phyloP scores from a whole-genome alignment of 1,139 yeast genomes.

The Geotrichum histeridarum region DNA sequence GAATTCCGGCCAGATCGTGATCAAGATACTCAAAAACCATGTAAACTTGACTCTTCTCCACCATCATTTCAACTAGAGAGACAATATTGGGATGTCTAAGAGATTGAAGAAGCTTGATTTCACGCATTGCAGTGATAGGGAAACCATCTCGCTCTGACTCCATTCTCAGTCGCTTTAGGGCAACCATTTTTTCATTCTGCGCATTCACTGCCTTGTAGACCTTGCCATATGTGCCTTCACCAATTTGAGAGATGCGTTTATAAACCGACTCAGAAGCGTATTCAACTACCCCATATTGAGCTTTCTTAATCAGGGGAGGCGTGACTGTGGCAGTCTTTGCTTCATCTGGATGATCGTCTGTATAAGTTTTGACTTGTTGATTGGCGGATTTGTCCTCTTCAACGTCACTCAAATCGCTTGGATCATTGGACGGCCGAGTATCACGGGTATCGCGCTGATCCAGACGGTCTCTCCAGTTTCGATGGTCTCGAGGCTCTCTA shows the following conservation, averaged over 20 bases:
- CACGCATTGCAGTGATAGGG: slow-evolving; percentile 93
- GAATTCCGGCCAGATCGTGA: slow-evolving; percentile 84
- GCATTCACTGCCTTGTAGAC: slow-evolving; percentile 71
- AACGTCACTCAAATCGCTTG: neutral
- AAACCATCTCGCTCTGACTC: slow-evolving; percentile 91
- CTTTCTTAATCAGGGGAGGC: neutral
- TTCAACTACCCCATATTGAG: slow-evolving; percentile 16
- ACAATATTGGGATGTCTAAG: slow-evolving; percentile 79
- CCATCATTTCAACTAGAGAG: slow-evolving; percentile 83
- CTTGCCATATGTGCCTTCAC: slow-evolving; percentile 81
- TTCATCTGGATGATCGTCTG: slow-evolving; percentile 11
- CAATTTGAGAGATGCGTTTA: slow-evolving; percentile 51
- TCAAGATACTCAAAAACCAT: slow-evolving; percentile 94
- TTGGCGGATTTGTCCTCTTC: neutral
- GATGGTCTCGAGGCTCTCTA: neutral
- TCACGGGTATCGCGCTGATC: too few species aligned
- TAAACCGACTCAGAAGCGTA: slow-evolving; percentile 32
- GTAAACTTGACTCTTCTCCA: slow-evolving; percentile 67
- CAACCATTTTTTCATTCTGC: slow-evolving; percentile 68
- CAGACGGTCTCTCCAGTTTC: too few species aligned
- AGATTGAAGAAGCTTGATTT: slow-evolving; percentile 81
- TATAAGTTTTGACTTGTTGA: slow-evolving; percentile 3
- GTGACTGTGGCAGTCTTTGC: neutral
- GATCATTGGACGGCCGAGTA: too few species aligned
- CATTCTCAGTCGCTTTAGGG: slow-evolving; percentile 74